These are phyloP conservation scores for Coemansia sp. DNA, from an alignment of 371 early-diverging fungal genomes.

Conservation along the genomic window DNA sequence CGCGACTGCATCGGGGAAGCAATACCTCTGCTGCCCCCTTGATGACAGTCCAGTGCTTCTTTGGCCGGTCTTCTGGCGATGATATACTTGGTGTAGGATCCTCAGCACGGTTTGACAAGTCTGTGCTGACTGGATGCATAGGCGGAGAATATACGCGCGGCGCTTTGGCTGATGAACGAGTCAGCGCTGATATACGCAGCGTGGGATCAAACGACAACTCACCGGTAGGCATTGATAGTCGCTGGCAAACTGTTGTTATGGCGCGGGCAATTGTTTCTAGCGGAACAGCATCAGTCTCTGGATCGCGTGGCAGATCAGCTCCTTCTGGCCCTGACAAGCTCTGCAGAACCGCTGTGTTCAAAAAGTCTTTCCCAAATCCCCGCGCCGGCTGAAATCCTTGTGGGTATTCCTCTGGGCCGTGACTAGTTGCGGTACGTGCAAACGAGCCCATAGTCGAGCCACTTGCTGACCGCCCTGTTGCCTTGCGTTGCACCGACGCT, in stretches of 20 bases:
- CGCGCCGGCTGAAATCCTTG: conserved; percentile 18
- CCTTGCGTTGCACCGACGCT: conserved; percentile 3
- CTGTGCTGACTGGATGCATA: neutral
- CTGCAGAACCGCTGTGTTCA: conserved; percentile 41
- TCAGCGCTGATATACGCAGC: conserved; percentile 31
- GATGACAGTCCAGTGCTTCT: conserved; percentile 35
- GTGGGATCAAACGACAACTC: conserved; percentile 37
- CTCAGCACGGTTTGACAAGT: neutral
- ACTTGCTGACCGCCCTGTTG: no score
- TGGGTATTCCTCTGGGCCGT: neutral
- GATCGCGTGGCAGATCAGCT: conserved; percentile 14
- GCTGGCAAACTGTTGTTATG: conserved; percentile 7
- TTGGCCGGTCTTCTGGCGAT: neutral
- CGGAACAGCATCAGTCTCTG: conserved; percentile 19
- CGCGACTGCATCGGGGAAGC: conserved; percentile 28
- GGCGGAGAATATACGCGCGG: conserved; percentile 7
- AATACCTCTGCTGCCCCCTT: conserved; percentile 38
- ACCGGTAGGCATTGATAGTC: conserved; percentile 23
- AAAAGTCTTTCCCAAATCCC: conserved; percentile 45
- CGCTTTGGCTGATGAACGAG: conserved; percentile 20
- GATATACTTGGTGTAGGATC: neutral
- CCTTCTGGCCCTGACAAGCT: conserved; percentile 22
- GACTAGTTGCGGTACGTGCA: neutral
- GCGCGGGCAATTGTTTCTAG: conserved; percentile 13
- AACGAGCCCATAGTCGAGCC: neutral